phyloP scores from a whole-genome alignment of 257 asterid species.

The Nicotiana attenuata region DNA sequence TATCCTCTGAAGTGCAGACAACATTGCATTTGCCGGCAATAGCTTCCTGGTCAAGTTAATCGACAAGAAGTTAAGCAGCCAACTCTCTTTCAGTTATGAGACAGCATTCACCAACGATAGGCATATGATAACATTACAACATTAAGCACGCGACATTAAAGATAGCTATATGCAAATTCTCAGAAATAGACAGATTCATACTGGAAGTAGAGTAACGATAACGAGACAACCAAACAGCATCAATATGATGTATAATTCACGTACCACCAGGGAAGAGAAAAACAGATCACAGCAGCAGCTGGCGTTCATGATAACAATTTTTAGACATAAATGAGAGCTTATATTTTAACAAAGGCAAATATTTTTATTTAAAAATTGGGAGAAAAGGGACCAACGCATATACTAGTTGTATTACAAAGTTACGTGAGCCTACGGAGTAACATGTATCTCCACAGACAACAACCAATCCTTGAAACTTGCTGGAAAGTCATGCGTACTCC shows the following conservation, averaged over 20 bases:
- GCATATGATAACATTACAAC: neutral
- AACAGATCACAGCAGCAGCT: neutral
- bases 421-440: neutral
- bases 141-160: neutral
- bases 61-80: slow-evolving; percentile 2
- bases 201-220: neutral
- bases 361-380: neutral
- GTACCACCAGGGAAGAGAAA: neutral
- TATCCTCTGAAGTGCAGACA: slow-evolving; percentile 65
- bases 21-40: slow-evolving; percentile 87
- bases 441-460: neutral
- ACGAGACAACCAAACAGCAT: neutral
- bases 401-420: slow-evolving; percentile 1
- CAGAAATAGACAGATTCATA: neutral
- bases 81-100: slow-evolving; percentile 2
- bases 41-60: slow-evolving; percentile 55
- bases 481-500: neutral
- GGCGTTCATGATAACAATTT: neutral
- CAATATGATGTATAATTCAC: neutral
- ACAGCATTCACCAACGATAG: neutral
- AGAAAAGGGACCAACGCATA: neutral
- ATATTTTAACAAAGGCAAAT: neutral
- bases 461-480: neutral
- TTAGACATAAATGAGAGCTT: neutral
- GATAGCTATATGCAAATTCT: neutral